Evolutionary conservation across 108 stramenopile species (phyloP), one percentile per base, ranked within the genome.

Genomic region (Mayamaea pseudoterrestris): DNA sequence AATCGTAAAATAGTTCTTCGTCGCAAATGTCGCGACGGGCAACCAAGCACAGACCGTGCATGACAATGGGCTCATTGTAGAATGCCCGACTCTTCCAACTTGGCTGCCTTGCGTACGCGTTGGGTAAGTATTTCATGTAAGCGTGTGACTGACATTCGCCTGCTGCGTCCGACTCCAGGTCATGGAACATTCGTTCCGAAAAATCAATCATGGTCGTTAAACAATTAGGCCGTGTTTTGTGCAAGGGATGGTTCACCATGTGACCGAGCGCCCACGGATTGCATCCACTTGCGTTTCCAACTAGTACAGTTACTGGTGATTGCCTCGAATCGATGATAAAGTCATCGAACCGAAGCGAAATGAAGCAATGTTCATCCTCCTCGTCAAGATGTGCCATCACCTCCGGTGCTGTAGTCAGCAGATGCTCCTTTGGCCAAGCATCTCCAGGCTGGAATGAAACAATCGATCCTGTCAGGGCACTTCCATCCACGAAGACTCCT

Each of bases 1-100:
- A 90, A 47, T 90, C 83, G 56, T 83, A 85, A 50, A 85, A 81
- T 9, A 90, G 13, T 66, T 90, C 88, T 58, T 90, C 82, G 50
- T 90, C 73, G 30, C 58, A 57, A 2, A 90, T 41, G 68, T 80
- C 81, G 16, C 78, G 44, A 29, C 61, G 55, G 16, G 75, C 51
- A 4, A 80, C 37, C 41, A 90, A 50, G n/a, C 74, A 61, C 71
- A 90, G 55, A 2, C 83, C 73, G 50, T 85, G 83, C 88, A 90
- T 90, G 1, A 65, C 53, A 21, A 83, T 56, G 24, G 59, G 54
- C 18, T 82, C 74, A 11, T 80, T 73, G 41, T 68, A 67, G 28
- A 65, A 47, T 41, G 58, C 58, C 11, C 60, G 27, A 14, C 53
- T 61, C 13, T 61, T 50, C 44, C 66, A 42, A 17, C 43, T 73